phyloP scores from a whole-genome alignment of 1,284 basidiomycete genomes.

The Ceratobasidium sp. region DNA sequence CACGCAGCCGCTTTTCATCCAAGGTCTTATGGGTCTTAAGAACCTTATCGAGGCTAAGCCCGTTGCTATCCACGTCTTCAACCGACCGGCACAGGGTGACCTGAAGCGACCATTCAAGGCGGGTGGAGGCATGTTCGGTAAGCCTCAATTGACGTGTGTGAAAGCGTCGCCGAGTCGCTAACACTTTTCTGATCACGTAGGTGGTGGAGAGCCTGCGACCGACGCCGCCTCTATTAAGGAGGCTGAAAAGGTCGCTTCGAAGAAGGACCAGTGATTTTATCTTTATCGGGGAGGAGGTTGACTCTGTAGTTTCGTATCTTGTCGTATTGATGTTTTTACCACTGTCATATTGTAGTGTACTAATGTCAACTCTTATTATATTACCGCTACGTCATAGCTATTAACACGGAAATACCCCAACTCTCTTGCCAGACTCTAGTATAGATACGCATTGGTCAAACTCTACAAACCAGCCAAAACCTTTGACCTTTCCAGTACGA shows the following conservation, averaged over 20 bases:
- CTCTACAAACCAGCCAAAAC: conserved; percentile 60
- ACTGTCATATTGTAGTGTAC: conserved; percentile 12
- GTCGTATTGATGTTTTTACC: conserved; percentile 25
- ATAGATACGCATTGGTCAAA: conserved; percentile 49
- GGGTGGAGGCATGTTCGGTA: conserved; percentile 73
- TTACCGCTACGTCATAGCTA: neutral
- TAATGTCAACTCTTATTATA: conserved; percentile 16
- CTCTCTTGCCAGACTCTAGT: conserved; percentile 12
- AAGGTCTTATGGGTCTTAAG: conserved; percentile 90
- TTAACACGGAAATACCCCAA: conserved; percentile 30
- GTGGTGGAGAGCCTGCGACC: conserved; percentile 72
- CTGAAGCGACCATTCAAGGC: conserved; percentile 92
- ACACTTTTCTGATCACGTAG: conserved; percentile 49
- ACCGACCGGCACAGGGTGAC: conserved; percentile 83
- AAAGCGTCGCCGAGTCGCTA: neutral
- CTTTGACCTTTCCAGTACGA: conserved; percentile 51
- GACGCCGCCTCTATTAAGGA: conserved; percentile 87
- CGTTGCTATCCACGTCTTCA: conserved; percentile 80
- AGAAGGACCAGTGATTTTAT: conserved; percentile 76
- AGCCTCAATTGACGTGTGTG: conserved; percentile 57
- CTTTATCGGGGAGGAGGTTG: conserved; percentile 14
- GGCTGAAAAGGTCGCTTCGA: conserved; percentile 83
- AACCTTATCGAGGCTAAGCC: conserved; percentile 85
- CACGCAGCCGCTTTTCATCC: conserved; percentile 93
- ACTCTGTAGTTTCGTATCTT: conserved; percentile 20